A percentile compares a stretch with the other conserved stretches of the same genome.
These are phyloP conservation scores for Phellopilus nigrolimitatus DNA, from an alignment of 1,284 basidiomycete genomes.

Conservation along the genomic window DNA sequence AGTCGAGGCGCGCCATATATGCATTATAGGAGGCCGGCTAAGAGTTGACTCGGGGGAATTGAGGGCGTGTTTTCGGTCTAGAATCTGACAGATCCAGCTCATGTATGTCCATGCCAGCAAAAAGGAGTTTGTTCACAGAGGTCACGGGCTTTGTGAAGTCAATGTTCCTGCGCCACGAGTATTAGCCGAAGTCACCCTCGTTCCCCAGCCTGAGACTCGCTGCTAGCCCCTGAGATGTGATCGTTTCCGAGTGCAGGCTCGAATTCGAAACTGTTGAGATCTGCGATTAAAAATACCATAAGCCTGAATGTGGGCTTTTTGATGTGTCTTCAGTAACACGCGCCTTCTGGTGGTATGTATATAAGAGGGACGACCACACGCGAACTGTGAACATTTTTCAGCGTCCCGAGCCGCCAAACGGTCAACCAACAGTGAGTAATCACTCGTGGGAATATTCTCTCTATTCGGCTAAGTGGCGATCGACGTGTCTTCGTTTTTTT, in stretches of 20 bases:
- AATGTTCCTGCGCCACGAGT: conserved; percentile 7
- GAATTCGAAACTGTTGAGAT: not conserved
- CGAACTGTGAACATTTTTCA: too few relatives aligned
- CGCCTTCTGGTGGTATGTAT: not conserved
- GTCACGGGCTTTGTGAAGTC: not conserved
- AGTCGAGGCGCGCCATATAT: not conserved
- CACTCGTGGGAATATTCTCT: conserved; percentile 1
- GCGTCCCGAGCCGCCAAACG: not conserved
- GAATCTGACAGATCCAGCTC: not conserved
- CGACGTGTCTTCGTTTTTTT: conserved; percentile 3
- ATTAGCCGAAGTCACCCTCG: conserved; percentile 11
- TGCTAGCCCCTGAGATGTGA: not conserved
- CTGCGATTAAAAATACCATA: not conserved
- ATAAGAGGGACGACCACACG: not conserved
- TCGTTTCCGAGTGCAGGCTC: not conserved
- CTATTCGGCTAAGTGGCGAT: too few relatives aligned
- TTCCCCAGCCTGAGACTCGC: conserved; percentile 1
- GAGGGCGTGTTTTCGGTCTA: not conserved
- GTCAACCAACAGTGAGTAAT: not conserved
- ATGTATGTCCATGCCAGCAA: not conserved
- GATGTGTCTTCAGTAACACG: not conserved
- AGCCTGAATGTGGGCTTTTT: not conserved
- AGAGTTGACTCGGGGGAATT: not conserved
- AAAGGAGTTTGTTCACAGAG: not conserved
- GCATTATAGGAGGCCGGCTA: not conserved